Evolutionary conservation across 2,329 filamentous ascomycete species (phyloP), one percentile per base, ranked within the genome.

Genomic region (Tolypocladium tropicale): DNA sequence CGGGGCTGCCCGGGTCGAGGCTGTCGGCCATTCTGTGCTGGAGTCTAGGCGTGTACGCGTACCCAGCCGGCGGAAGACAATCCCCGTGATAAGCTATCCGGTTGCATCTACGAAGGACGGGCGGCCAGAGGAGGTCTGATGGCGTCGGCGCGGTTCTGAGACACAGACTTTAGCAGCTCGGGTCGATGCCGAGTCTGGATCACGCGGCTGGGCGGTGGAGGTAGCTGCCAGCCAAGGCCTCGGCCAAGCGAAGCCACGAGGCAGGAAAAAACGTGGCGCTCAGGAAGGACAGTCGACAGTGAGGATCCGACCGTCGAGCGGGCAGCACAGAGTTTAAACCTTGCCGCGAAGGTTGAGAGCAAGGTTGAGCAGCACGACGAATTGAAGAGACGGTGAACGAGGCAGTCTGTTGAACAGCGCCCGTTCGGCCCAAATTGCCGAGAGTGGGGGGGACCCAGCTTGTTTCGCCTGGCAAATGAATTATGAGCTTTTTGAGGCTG

Each of bases 21-120:
- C 57, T 64, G 50, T 69, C 66, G 21, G 67, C 61, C 68, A 70
- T 70, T 56, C 30, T 55, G 59, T 43, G 16, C 21, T 43, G 23
- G 21, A 21, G 11, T 12, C 37, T 30, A 25, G 12, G 7, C 5
- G 43, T 5, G 14, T 11, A 7, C 1, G 25, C 25, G n/a, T 30
- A 14, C 23, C n/a, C n/a, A n/a, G n/a, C n/a, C n/a, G n/a, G 23
- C 18, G 41, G 9, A 18, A 18, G 43, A 4, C 12, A 30, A 18
- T 14, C 4, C 14, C 3, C 7, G 28, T 25, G 25, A 30, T 1
- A n/a, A 10, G 5, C 16, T 10, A 25, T n/a, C 28, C 28, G 16
- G 18, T n/a, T 30, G 28, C 46, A 49, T 49, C 28, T 6, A 18
- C 4, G 46, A 4, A 32, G 25, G 23, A 7, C 43, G 14, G n/a